phyloP scores from a whole-genome alignment of 345 rosid species.

The Pistacia integerrima region DNA sequence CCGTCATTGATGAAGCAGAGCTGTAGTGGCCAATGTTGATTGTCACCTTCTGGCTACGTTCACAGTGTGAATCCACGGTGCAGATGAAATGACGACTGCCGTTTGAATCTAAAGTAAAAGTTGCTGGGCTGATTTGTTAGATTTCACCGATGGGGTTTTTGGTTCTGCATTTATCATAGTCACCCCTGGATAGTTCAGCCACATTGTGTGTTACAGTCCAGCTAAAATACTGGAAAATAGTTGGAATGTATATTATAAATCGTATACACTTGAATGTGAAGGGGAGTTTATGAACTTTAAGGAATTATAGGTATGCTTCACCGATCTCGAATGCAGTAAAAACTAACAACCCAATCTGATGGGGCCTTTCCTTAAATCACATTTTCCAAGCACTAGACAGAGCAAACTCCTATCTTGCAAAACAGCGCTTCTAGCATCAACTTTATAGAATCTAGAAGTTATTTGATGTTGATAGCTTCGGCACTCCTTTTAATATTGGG shows the following conservation, averaged over 20 bases:
- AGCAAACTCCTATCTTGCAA: neutral
- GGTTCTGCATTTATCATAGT: conserved; percentile 29
- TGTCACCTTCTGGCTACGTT: conserved; percentile 32
- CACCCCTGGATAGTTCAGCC: conserved; percentile 20
- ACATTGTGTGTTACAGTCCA: conserved; percentile 32
- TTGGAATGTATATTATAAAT: neutral
- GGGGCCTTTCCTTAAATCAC: neutral
- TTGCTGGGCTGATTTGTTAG: conserved; percentile 12
- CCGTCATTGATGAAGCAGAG: conserved; percentile 20
- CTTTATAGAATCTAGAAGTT: neutral
- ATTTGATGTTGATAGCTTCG: neutral
- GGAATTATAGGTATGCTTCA: neutral
- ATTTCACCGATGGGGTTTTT: conserved; percentile 11
- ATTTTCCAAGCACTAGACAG: neutral
- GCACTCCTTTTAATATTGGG: neutral
- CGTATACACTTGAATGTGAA: neutral
- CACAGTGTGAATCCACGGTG: conserved; percentile 26
- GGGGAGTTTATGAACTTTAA: too few relatives aligned
- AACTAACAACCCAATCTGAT: too few relatives aligned
- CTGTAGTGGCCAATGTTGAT: conserved; percentile 13
- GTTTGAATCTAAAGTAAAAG: neutral
- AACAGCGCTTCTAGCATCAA: neutral
- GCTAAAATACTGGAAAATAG: conserved; percentile 27
- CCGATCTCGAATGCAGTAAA: neutral
- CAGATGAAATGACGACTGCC: conserved; percentile 24